These are phyloP conservation scores for Aspergillus alliaceus DNA, from an alignment of 2,329 filamentous ascomycete species.

Conservation along the genomic window DNA sequence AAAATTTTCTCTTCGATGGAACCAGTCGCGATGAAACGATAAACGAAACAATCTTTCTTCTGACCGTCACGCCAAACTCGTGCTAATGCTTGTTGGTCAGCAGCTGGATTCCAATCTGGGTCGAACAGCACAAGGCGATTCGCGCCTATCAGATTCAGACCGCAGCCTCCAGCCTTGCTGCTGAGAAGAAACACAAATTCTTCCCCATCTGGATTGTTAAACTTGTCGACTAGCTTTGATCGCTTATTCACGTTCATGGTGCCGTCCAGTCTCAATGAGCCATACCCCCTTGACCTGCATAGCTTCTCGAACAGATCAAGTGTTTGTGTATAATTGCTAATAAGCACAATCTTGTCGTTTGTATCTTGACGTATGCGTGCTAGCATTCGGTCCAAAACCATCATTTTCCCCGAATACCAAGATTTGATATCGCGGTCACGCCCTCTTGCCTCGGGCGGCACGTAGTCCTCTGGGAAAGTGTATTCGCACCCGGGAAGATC, in stretches of 20 bases:
- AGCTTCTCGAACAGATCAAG: slow-evolving; percentile 91
- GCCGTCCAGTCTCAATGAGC: slow-evolving; percentile 84
- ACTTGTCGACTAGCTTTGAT: slow-evolving; percentile 94
- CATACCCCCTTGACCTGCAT: slow-evolving; percentile 81
- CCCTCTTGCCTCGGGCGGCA: slow-evolving; percentile 82
- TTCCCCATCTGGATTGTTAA: slow-evolving; percentile 86
- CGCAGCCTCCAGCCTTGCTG: slow-evolving; percentile 94
- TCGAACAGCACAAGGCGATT: slow-evolving; percentile 96
- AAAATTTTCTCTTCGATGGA: slow-evolving; percentile 99
- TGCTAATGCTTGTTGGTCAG: slow-evolving; percentile 93
- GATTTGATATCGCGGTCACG: slow-evolving; percentile 89
- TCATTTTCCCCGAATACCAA: slow-evolving; percentile 98
- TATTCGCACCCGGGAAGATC: slow-evolving; percentile 86
- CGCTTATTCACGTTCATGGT: slow-evolving; percentile 98
- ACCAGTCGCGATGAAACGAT: slow-evolving; percentile 97
- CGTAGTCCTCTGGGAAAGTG: slow-evolving; percentile 80
- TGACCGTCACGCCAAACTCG: slow-evolving; percentile 98
- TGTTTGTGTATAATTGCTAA: slow-evolving; percentile 97
- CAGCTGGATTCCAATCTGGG: slow-evolving; percentile 96
- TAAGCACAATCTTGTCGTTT: slow-evolving; percentile 98
- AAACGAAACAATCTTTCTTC: slow-evolving; percentile 99
- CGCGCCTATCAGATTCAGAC: slow-evolving; percentile 90
- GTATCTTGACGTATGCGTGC: slow-evolving; percentile 93
- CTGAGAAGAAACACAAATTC: slow-evolving; percentile 97
- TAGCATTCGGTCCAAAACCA: slow-evolving; percentile 96